Conservation (phyloP, 331 rosid genomes). For the Stylosanthes scabra region DNA sequence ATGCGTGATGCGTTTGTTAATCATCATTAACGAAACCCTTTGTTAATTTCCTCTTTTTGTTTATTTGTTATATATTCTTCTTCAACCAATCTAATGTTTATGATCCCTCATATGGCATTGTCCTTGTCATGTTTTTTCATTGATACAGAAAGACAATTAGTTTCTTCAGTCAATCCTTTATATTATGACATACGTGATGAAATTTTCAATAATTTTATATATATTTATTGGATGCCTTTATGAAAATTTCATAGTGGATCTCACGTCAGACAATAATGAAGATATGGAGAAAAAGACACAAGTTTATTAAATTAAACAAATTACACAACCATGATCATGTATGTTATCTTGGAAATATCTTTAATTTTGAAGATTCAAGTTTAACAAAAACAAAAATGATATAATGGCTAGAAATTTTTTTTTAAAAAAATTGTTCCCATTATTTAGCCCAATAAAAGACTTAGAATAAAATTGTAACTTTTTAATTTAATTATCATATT, state of each 20-base stretch:
- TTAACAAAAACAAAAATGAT: conserved; percentile 3
- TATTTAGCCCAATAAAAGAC: too few relatives aligned
- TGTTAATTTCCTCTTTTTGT: not conserved
- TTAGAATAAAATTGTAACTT: too few relatives aligned
- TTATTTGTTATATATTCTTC: conserved; percentile 37
- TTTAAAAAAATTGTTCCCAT: too few relatives aligned
- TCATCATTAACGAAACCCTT: conserved; percentile 36
- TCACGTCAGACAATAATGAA: conserved; percentile 41
- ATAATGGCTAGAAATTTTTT: not conserved
- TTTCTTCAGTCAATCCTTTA: not conserved
- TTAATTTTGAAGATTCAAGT: conserved; percentile 31
- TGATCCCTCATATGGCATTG: conserved; percentile 20
- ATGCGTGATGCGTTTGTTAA: conserved; percentile 38
- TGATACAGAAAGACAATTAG: conserved; percentile 26
- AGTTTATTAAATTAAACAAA: conserved; percentile 39
- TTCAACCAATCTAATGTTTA: conserved; percentile 21
- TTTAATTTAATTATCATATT: too few relatives aligned
- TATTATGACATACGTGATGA: not conserved
- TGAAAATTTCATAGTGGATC: conserved; percentile 41
- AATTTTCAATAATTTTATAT: conserved; percentile 22
- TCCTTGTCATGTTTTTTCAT: conserved; percentile 32
- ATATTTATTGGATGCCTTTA: conserved; percentile 30
- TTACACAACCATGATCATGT: conserved; percentile 33
- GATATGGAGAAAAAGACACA: conserved; percentile 50
- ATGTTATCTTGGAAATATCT: conserved; percentile 40